Percentiles rank a stretch among this genome's conserved stretches.
These are phyloP conservation scores for Macrolepiota fuliginosa DNA, from an alignment of 768 basidiomycete species.

Conservation along the genomic window DNA sequence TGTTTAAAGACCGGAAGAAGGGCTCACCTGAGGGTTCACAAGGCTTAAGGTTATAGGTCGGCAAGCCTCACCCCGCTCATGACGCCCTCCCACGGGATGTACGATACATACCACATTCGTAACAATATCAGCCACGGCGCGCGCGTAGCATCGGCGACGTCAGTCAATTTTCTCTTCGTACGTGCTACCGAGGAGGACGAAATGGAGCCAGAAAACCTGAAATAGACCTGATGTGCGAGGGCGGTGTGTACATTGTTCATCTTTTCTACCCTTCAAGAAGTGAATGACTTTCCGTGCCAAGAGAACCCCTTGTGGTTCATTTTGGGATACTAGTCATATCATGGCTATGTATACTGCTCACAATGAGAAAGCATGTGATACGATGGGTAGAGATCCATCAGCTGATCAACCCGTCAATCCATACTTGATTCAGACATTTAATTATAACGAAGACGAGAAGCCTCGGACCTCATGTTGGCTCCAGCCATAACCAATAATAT, in stretches of 20 bases:
- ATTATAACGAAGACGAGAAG: conserved; percentile 1
- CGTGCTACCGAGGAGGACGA: not conserved
- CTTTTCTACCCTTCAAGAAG: not conserved
- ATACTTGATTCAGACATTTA: not conserved
- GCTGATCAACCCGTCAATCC: not conserved
- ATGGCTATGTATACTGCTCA: not conserved
- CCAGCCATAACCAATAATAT: not conserved
- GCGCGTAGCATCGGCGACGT: not conserved
- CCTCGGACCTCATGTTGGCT: not conserved
- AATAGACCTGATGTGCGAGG: not conserved
- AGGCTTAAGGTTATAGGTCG: not conserved
- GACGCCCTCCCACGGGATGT: not conserved
- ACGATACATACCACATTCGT: not conserved
- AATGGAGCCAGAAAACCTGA: not conserved
- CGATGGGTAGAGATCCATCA: not conserved
- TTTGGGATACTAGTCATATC: not conserved
- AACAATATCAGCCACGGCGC: not conserved
- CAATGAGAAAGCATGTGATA: not conserved
- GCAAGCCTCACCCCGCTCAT: not conserved
- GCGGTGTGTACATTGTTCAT: not conserved
- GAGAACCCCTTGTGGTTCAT: not conserved
- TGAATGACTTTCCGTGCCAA: not conserved
- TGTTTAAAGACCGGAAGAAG: not conserved
- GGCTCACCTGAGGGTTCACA: not conserved
- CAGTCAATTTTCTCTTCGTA: not conserved